Evolutionary conservation across 257 asterid species (phyloP), one percentile per base, ranked within the genome.

Genomic region (Fraxinus excelsior): DNA sequence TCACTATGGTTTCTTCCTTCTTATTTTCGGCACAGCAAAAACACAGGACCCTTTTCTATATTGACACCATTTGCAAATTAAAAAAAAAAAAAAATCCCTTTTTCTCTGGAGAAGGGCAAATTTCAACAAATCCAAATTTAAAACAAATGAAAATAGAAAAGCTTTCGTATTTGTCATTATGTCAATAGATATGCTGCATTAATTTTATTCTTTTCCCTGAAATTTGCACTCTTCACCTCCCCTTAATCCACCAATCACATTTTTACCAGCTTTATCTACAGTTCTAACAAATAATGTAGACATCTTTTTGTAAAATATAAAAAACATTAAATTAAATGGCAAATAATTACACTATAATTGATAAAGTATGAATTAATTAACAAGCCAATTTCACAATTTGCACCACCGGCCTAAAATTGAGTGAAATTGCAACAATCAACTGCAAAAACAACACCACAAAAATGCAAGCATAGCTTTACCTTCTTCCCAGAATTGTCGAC

Each of bases 401-500:
- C 6, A 23, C 67, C 16, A 21, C 16, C 3, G 32, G 67, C 31
- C 29, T 23, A 23, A 60, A 23, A 23, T 23, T 60, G 44, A 38
- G 44, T 7, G 44, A 68, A 9, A 13, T 34, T 42, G 38, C 34
- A 70, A 53, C 76, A 60, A 19, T n/a, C 40, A 23, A 70, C 29
- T 28, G 8, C 29, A n/a, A 3, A 7, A 70, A 21, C 31, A 70
- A 2, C 56, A 37, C 18, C 21, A 56, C 67, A 80, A 72, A 9
- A 28, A 32, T n/a, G 25, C 40, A 70, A 58, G 51, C 23, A 31
- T 31, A 77, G 1, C 3, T 13, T 49, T 35, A 93, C 98, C 98
- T 89, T 96, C 84, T 91, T 96, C 73, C 97, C 97, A 0, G 95
- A 89, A 80, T 87, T 84, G 71, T 91, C 98, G 70, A 74, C 82